Base-by-base conservation (phyloP, 2,329 filamentous ascomycete genomes). In the Clarireedia hainanense region DNA sequence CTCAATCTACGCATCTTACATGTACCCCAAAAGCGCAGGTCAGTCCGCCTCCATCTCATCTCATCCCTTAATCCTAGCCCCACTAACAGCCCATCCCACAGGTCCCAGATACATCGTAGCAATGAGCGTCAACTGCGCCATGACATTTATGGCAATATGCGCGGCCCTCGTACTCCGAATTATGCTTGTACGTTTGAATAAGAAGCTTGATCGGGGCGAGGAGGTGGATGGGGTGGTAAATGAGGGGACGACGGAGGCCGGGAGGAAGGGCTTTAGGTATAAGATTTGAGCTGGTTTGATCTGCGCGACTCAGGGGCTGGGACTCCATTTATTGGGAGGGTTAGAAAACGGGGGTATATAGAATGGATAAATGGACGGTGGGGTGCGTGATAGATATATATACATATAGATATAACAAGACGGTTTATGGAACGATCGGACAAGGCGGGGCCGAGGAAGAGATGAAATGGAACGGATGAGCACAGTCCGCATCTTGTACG, bases 91-190 rank as follows among this genome's bases (percentile, higher is more conserved):
- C 30, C 30, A 20, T 20, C 30, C 10, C 4, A 34, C 9, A 34
- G 30, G 30, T 34, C 30, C 65, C 20, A 56, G 64, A 54, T 67
- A 66, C 26, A 39, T 64, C 0, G 50, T 62, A 2, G 84, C 86
- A 2, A 84, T 90, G 72, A 75, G 76, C 6, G 84, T 89, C 50
- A 88, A 89, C 69, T 87, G 83, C 62, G 78, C 74, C 1, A 87
- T 83, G 17, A 78, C 80, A 0, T 77, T 81, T 20, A 67, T 89
- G 49, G 81, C 85, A 1, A 84, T 90, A 46, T 63, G 80, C 34
- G 77, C 81, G 56, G 85, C 86, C 0, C 80, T 80, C 0, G 68
- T 82, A 1, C 73, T 91, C 62, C 74, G 85, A 6, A 73, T 83
- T 36, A 80, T 88, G 40, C 74, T 91, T 27, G 76, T 78, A 9